Conservation (phyloP, 2,329 filamentous ascomycete genomes). For the Talaromyces atroroseus region DNA sequence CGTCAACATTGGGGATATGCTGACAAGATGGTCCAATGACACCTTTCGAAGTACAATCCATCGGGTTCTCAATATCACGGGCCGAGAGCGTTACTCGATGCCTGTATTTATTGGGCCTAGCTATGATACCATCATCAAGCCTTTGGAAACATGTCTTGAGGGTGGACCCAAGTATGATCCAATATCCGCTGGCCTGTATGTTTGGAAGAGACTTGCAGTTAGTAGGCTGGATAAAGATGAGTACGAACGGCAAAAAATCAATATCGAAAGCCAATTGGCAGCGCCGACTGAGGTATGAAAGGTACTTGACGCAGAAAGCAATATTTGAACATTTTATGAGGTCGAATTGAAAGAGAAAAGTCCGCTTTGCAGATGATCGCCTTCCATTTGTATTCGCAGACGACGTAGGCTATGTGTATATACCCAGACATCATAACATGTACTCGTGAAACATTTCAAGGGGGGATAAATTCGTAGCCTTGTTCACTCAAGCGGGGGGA, state of each 20-base stretch:
- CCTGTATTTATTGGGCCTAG: constrained; percentile 9
- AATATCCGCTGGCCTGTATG: constrained; percentile 9
- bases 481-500: background rate
- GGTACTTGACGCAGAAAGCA: background rate
- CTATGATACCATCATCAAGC: constrained; percentile 9
- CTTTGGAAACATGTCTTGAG: constrained; percentile 6
- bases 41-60: constrained; percentile 10
- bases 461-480: background rate
- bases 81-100: constrained; percentile 7
- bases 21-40: constrained; percentile 27
- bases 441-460: background rate
- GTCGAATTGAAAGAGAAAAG: too few relatives aligned
- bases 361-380: too few relatives aligned
- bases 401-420: too few relatives aligned
- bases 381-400: too few relatives aligned
- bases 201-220: constrained; percentile 12
- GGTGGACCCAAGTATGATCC: constrained; percentile 10
- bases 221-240: constrained; percentile 9
- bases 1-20: constrained; percentile 15
- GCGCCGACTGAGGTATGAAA: background rate
- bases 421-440: too few relatives aligned
- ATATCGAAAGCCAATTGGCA: constrained; percentile 8
- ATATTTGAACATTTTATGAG: background rate
- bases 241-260: constrained; percentile 3
- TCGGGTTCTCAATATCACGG: constrained; percentile 10